Evolutionary conservation across 83 land plant genomes (phyloP), one percentile per base, ranked within the genome.

Genomic region (Larix sibirica): DNA sequence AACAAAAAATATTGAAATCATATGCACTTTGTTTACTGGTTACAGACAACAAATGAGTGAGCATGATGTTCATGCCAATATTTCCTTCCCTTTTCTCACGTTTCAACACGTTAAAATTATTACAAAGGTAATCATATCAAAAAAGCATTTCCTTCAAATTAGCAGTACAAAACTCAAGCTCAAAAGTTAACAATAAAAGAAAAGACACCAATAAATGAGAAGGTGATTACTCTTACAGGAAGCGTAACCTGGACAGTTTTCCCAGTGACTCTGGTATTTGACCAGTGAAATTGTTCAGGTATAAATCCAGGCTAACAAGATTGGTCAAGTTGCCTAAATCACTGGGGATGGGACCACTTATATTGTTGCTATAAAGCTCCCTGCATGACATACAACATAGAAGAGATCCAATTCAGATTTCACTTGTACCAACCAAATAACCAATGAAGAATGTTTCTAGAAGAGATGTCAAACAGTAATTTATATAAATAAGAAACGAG

Each of bases 321-420:
- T 81, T 91, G 26, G 95, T 83, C 88, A 97, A 87, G 76, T 97
- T 94, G 60, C 99, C 99, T 79, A 97, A 88, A 65, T 97, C 99
- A 66, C 81, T 77, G 40, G 99, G 99, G 68, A 97, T 97, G 8
- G 64, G 13, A 63, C 99, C 99, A 82, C 91, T 92, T 58, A 97
- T 88, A 84, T 95, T 95, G 84, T 97, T 97, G 82, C 98, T 94
- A 83, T 97, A 97, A 71, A 97, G 88, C 80, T 97, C 99, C 93
- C 99, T 97, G 93, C 81, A 78, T 4, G 14, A 54, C 58, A 54
- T 54, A 54, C 58, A 54, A 54, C 58, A 13, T 12, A 54, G 58
- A 54, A 54, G 58, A 54, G 58, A 13, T 54, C 14, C 58, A 54
- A 54, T 54, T 54, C 58, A 54, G 16, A 54, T 12, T 54, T 54